Evolutionary conservation across 1,284 basidiomycete genomes (phyloP).

Genomic region (Boletus sp.): DNA sequence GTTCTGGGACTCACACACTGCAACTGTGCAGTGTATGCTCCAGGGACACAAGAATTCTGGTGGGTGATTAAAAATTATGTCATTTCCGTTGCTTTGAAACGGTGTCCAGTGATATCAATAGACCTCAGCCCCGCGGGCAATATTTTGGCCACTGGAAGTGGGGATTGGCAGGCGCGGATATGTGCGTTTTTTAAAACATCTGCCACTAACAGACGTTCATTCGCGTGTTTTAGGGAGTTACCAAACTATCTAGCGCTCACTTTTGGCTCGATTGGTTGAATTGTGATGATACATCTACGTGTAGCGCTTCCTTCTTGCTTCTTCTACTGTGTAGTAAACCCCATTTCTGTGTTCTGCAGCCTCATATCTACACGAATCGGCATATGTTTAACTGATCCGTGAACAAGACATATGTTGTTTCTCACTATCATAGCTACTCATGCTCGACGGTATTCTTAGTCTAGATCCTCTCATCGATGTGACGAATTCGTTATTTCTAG

Average conservation of each 20-base stretch:
- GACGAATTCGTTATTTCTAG: neutral
- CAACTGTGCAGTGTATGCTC: slow-evolving; percentile 76
- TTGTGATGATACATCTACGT: slow-evolving; percentile 18
- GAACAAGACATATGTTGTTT: neutral
- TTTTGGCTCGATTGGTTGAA: slow-evolving; percentile 1
- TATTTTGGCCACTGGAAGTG: slow-evolving; percentile 81
- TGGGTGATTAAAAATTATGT: slow-evolving; percentile 25
- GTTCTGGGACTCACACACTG: slow-evolving; percentile 80
- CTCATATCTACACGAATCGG: slow-evolving; percentile 27
- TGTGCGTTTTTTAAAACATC: slow-evolving; percentile 45
- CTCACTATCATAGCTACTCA: neutral
- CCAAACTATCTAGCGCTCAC: slow-evolving; percentile 27
- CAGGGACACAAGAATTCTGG: slow-evolving; percentile 89
- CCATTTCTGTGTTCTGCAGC: slow-evolving; percentile 9
- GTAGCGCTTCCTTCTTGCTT: slow-evolving; percentile 30
- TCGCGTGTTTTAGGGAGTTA: slow-evolving; percentile 24
- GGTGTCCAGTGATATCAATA: slow-evolving; percentile 71
- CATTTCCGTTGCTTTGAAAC: slow-evolving; percentile 14
- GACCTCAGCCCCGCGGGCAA: slow-evolving; percentile 74
- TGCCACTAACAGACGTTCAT: slow-evolving; percentile 3
- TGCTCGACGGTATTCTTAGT: neutral
- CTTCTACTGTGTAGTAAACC: slow-evolving; percentile 25
- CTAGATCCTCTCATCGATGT: neutral
- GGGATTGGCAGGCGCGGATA: slow-evolving; percentile 80
- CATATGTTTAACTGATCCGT: slow-evolving; percentile 5